These are phyloP conservation scores for Anethum foeniculum DNA, from an alignment of 140 eudicot genomes.

Conservation along the genomic window DNA sequence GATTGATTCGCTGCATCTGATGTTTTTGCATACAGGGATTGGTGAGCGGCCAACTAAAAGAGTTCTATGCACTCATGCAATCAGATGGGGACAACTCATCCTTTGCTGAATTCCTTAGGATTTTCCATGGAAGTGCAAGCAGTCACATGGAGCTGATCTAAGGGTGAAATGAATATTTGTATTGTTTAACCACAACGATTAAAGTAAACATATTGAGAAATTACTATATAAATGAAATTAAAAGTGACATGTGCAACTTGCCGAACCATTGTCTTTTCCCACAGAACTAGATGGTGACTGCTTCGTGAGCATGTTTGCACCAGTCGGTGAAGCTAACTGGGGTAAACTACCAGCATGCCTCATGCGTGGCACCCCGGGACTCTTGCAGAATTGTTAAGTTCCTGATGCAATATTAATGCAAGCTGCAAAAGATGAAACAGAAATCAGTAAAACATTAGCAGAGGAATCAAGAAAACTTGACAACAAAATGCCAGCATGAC, in stretches of 20 bases:
- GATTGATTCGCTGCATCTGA: too few relatives aligned
- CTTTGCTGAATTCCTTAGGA: background rate
- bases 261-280: slow-evolving; percentile 59
- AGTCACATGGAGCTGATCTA: too few relatives aligned
- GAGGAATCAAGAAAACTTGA: background rate
- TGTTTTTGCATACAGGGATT: background rate
- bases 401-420: slow-evolving; percentile 91
- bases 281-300: slow-evolving; percentile 53
- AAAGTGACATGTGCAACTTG: slow-evolving; percentile 14
- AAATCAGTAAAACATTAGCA: background rate
- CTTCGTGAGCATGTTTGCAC: slow-evolving; percentile 57
- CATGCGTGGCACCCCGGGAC: slow-evolving; percentile 96
- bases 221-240: too few relatives aligned
- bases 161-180: background rate
- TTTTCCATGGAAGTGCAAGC: too few relatives aligned
- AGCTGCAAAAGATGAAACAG: slow-evolving; percentile 37
- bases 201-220: too few relatives aligned
- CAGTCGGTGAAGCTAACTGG: slow-evolving; percentile 57
- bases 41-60: background rate
- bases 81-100: too few relatives aligned
- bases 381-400: slow-evolving; percentile 90
- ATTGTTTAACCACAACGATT: too few relatives aligned
- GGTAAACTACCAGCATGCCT: slow-evolving; percentile 94
- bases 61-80: background rate
- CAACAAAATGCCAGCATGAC: background rate